Evolutionary conservation across 805 yeast species (phyloP).

Genomic region (Starmerella bombi): DNA sequence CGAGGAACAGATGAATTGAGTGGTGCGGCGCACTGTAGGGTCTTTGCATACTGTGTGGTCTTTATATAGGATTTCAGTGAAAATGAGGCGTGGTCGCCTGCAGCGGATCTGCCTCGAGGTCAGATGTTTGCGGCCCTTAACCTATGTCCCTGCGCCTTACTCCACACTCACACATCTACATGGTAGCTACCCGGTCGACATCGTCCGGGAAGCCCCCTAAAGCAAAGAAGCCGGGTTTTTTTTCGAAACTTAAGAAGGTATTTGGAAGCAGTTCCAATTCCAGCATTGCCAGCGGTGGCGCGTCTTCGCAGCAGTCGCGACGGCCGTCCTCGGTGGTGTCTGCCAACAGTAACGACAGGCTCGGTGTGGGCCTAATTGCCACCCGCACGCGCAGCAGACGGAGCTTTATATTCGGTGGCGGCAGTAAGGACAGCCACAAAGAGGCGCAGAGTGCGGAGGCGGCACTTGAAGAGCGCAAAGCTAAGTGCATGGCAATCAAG

Average conservation of each 20-base stretch:
- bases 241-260: slow-evolving; percentile 12
- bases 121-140: no score
- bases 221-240: slow-evolving; percentile 8
- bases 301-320: not conserved
- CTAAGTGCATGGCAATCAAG: slow-evolving; percentile 21
- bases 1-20: no score
- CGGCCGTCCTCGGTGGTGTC: not conserved
- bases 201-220: not conserved
- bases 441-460: slow-evolving; percentile 14
- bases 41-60: no score
- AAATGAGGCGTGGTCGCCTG: no score
- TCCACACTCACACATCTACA: not conserved
- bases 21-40: no score
- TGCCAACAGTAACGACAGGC: no score
- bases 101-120: no score
- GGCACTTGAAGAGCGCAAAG: slow-evolving; percentile 19
- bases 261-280: slow-evolving; percentile 1
- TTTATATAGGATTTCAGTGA: no score
- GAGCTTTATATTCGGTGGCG: slow-evolving; percentile 6
- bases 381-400: slow-evolving; percentile 17
- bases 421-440: slow-evolving; percentile 1
- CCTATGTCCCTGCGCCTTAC: not conserved
- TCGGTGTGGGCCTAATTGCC: slow-evolving; percentile 11
- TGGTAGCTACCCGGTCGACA: not conserved
- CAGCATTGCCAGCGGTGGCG: not conserved